Evolutionary conservation across 352 stramenopile species (phyloP).

Genomic region (Globisporangium echinulatum): DNA sequence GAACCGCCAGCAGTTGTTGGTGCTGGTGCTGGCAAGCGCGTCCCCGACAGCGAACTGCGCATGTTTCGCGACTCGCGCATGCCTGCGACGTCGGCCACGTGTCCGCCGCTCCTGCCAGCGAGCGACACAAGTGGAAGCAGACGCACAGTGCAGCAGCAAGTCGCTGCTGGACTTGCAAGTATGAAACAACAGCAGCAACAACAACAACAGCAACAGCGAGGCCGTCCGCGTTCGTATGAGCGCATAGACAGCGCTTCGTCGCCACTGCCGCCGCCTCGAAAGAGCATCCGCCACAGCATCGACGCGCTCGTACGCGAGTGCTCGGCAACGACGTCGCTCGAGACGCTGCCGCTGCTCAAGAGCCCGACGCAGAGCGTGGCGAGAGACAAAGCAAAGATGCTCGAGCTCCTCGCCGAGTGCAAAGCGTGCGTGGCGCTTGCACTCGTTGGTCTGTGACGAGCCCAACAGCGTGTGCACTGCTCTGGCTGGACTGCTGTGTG

Average conservation of each 20-base stretch:
- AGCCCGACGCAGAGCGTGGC: slow-evolving; percentile 6
- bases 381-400: slow-evolving; percentile 35
- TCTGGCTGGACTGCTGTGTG: neutral
- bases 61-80: slow-evolving; percentile 40
- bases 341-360: slow-evolving; percentile 30
- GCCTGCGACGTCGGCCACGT: slow-evolving; percentile 3
- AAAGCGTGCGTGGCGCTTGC: slow-evolving; percentile 25
- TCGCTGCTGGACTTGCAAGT: too few species aligned
- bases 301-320: neutral
- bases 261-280: slow-evolving; percentile 3
- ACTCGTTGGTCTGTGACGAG: too few species aligned
- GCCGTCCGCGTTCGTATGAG: slow-evolving; percentile 4
- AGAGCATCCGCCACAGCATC: neutral
- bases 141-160: neutral
- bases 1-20: slow-evolving; percentile 26
- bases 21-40: slow-evolving; percentile 37
- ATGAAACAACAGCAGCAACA: neutral
- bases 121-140: neutral
- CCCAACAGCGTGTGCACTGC: neutral
- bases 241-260: neutral
- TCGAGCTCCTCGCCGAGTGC: slow-evolving; percentile 36
- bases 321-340: neutral
- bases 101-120: slow-evolving; percentile 9
- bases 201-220: neutral
- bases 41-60: slow-evolving; percentile 29